These are phyloP conservation scores for Soucietia sequanensis DNA, from an alignment of 805 yeast genomes.

Conservation along the genomic window DNA sequence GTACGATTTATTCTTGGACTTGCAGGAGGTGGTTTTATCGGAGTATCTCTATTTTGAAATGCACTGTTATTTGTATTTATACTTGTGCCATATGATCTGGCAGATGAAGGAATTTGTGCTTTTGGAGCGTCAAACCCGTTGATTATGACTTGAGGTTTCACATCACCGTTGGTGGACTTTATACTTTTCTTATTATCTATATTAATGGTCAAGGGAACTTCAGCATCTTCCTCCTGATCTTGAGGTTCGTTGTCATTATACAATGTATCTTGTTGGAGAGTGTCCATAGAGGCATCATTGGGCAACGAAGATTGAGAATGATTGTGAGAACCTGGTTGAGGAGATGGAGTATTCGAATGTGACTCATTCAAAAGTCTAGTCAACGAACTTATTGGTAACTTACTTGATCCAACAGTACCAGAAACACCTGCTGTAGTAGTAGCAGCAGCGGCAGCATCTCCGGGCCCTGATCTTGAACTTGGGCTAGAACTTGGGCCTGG, in stretches of 20 bases:
- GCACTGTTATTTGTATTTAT: slow-evolving; percentile 10
- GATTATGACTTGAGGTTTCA: slow-evolving; percentile 9
- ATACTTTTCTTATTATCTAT: slow-evolving; percentile 1
- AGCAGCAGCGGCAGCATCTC: slow-evolving; percentile 2
- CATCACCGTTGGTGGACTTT: slow-evolving; percentile 2
- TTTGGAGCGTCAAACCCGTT: slow-evolving; percentile 9
- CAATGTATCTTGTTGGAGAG: background rate
- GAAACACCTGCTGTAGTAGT: slow-evolving; percentile 3
- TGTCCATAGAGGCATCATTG: background rate
- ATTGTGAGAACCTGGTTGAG: slow-evolving; percentile 11
- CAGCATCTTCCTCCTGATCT: background rate
- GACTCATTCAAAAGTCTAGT: slow-evolving; percentile 39
- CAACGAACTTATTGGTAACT: slow-evolving; percentile 31
- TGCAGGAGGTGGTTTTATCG: slow-evolving; percentile 18
- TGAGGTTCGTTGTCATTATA: background rate
- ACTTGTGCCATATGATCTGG: background rate
- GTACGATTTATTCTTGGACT: slow-evolving; percentile 44
- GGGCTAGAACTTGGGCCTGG: background rate
- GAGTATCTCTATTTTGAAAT: slow-evolving; percentile 16
- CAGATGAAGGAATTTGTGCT: background rate
- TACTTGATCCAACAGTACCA: slow-evolving; percentile 9
- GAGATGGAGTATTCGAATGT: slow-evolving; percentile 17
- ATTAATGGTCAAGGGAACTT: slow-evolving; percentile 2
- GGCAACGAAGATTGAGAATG: slow-evolving; percentile 11
- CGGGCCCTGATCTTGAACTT: slow-evolving; percentile 1